Evolutionary conservation across 192 early-diverging fungal species (phyloP).

Genomic region (Backusella sp.): DNA sequence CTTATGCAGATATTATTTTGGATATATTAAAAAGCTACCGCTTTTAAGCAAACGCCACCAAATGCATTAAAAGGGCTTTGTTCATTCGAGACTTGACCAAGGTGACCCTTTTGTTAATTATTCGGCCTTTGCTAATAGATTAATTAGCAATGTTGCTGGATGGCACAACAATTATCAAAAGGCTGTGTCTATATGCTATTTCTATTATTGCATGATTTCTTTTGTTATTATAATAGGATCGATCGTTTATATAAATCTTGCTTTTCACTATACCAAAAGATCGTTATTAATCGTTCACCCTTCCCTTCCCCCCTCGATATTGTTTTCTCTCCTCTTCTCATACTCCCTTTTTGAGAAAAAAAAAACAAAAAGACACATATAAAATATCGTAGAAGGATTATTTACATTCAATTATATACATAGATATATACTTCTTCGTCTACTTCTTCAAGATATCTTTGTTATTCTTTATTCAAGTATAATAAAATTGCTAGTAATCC

Average conservation of each 20-base stretch:
- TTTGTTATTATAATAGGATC: background rate
- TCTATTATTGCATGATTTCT: background rate
- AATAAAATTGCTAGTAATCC: background rate
- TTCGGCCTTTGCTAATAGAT: conserved; percentile 10
- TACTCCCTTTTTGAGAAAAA: background rate
- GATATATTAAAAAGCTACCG: conserved; percentile 18
- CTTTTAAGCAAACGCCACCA: conserved; percentile 3
- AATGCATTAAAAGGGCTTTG: conserved; percentile 5
- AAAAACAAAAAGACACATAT: background rate
- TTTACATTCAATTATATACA: background rate
- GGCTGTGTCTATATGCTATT: background rate
- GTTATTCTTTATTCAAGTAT: no score
- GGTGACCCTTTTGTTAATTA: conserved; percentile 8
- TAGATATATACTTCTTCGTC: no score
- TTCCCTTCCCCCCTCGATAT: background rate
- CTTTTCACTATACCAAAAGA: background rate
- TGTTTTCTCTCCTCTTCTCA: background rate
- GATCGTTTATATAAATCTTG: background rate
- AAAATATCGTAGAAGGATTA: background rate
- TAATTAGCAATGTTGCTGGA: conserved; percentile 20
- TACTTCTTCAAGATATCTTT: no score
- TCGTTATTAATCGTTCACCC: background rate
- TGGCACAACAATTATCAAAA: conserved; percentile 5
- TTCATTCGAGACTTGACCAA: conserved; percentile 14
- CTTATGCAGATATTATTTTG: conserved; percentile 11